Evolutionary conservation across 1,139 yeast species (phyloP), one percentile per base, ranked within the genome.

Genomic region (Debaryomyces sp.): DNA sequence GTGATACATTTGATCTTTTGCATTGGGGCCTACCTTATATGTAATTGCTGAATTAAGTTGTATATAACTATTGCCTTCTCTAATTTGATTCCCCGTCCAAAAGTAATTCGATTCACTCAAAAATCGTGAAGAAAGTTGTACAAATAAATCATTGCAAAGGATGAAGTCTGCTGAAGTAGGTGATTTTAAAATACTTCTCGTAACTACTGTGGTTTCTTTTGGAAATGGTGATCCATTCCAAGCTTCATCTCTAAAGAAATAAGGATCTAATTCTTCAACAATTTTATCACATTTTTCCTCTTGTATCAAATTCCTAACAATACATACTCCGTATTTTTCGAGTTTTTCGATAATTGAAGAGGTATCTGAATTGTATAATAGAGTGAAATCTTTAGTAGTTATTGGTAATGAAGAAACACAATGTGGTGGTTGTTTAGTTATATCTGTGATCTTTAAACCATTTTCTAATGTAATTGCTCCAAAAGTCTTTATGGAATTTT

Each of bases 21-120:
- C 62, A 15, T 60, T 62, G 3, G 67, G 67, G 0, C 67, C 64
- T 41, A 65, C 60, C 36, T 64, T 55, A 43, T 62, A 64, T n/a
- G 62, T 55, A 44, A 65, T 63, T 2, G 62, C 57, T 15, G 64
- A 62, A 34, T 61, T 58, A 13, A 52, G 51, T 30, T 59, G 66
- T 33, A 61, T 56, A 23, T 56, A 56, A 13, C 59, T 55, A 35
- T 49, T 50, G 3, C 64, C 66, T 15, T 51, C 53, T 37, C 47
- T 54, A 10, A 58, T 36, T 34, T 58, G 56, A 10, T 60, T 52
- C 12, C 64, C 64, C 12, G 54, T 52, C 59, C 59, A 54, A 47
- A 60, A 62, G 7, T 54, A 52, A 47, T 59, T 60, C 30, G 51
- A 46, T 44, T 54, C 50, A 6, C 54, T 55, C 17, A 60, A 48